Percentiles rank a stretch among this genome's conserved stretches.
phyloP scores from a whole-genome alignment of 805 yeast species.

The Cyberlindnera japonica region DNA sequence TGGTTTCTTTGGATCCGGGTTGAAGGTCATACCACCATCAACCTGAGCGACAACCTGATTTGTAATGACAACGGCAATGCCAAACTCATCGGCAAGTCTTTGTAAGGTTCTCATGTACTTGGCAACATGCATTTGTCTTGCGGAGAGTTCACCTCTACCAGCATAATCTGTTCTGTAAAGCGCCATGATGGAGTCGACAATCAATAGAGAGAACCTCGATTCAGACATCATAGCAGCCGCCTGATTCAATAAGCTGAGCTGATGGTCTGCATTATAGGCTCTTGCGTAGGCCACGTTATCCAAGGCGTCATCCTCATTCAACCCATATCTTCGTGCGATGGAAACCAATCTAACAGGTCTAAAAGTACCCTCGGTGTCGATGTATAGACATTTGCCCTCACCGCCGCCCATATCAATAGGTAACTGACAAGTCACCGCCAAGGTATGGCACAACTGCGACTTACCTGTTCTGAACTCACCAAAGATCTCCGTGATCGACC shows the following conservation, averaged over 20 bases:
- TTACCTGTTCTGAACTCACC: conserved; percentile 98
- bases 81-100: conserved; percentile 94
- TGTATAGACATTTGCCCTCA: conserved; percentile 93
- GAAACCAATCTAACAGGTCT: conserved; percentile 87
- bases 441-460: conserved; percentile 93
- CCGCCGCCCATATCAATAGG: conserved; percentile 98
- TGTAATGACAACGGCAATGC: conserved; percentile 92
- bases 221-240: conserved; percentile 97
- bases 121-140: conserved; percentile 92
- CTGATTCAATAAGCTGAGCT: conserved; percentile 74
- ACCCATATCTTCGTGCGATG: conserved; percentile 86
- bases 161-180: conserved; percentile 90
- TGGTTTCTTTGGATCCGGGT: conserved; percentile 97
- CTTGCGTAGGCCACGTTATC: conserved; percentile 97
- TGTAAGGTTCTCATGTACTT: conserved; percentile 88
- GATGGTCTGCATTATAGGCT: conserved; percentile 97
- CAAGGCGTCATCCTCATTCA: conserved; percentile 89
- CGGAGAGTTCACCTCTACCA: conserved; percentile 94
- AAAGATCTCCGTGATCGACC: conserved; percentile 91
- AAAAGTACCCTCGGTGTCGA: conserved; percentile 97
- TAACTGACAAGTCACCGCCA: conserved; percentile 94
- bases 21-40: conserved; percentile 76
- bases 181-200: conserved; percentile 98
- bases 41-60: conserved; percentile 98
- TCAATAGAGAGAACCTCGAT: conserved; percentile 80